Conservation (phyloP, 805 yeast genomes). For the Lachancea mirantina region DNA sequence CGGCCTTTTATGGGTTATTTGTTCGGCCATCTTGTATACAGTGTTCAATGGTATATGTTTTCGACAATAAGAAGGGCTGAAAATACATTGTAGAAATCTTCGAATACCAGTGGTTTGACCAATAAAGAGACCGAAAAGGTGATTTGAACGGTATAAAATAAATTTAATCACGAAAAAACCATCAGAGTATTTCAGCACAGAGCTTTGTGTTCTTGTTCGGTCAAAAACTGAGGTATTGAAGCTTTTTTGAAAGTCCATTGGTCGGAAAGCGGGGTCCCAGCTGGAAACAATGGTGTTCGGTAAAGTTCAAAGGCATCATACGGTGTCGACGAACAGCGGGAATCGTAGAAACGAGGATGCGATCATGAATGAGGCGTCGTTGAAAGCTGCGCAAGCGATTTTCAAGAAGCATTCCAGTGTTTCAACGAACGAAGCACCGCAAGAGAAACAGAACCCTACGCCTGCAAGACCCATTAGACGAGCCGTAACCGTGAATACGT, state of each 20-base stretch:
- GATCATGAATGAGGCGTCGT: slow-evolving; percentile 13
- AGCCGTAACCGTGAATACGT: no score
- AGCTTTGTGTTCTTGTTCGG: no score
- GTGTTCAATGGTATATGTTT: no score
- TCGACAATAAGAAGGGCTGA: no score
- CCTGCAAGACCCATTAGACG: slow-evolving; percentile 4
- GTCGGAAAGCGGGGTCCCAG: no score
- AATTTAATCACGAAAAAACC: no score
- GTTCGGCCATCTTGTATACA: slow-evolving; percentile 28
- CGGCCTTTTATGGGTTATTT: slow-evolving; percentile 28
- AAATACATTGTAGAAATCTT: no score
- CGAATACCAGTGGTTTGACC: no score
- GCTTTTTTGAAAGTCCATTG: slow-evolving; percentile 1
- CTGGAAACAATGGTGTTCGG: slow-evolving; percentile 6
- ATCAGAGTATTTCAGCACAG: no score
- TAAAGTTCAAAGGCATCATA: slow-evolving; percentile 2
- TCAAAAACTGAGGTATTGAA: no score
- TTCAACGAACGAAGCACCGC: not conserved
- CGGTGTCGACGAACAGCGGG: slow-evolving; percentile 2
- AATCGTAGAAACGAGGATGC: slow-evolving; percentile 7
- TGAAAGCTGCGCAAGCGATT: slow-evolving; percentile 27
- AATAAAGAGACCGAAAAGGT: no score
- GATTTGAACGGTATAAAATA: no score
- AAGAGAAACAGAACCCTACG: not conserved
- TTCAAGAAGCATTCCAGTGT: slow-evolving; percentile 20